phyloP scores from a whole-genome alignment of 345 rosid species.

The Aegle marmelos region DNA sequence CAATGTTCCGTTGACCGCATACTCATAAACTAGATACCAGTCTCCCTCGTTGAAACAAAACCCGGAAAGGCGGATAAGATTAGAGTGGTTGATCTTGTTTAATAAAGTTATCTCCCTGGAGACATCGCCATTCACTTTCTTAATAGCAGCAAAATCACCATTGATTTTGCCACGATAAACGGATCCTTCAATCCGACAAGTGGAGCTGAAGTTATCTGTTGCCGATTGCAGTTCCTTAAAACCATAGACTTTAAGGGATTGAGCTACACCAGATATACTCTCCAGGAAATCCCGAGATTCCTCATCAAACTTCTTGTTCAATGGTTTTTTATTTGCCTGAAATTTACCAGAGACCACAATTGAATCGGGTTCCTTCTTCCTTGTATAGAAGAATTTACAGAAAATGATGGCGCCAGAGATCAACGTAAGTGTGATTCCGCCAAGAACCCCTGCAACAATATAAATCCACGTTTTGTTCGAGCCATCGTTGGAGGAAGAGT shows the following conservation, averaged over 20 bases:
- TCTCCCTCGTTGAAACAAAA: slow-evolving; percentile 58
- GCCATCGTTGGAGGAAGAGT: slow-evolving; percentile 19
- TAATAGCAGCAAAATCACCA: slow-evolving; percentile 73
- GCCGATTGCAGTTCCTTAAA: slow-evolving; percentile 60
- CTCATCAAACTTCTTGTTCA: slow-evolving; percentile 33
- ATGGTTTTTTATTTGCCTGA: slow-evolving; percentile 32
- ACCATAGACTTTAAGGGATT: slow-evolving; percentile 55
- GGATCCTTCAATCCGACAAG: slow-evolving; percentile 47
- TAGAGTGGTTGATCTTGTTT: slow-evolving; percentile 65
- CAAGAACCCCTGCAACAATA: slow-evolving; percentile 41
- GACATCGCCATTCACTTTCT: slow-evolving; percentile 68
- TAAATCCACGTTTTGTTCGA: slow-evolving; percentile 56
- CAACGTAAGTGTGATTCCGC: slow-evolving; percentile 35
- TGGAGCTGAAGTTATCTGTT: slow-evolving; percentile 60
- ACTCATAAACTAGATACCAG: slow-evolving; percentile 79
- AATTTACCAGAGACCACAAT: slow-evolving; percentile 25
- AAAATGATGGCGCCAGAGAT: slow-evolving; percentile 27
- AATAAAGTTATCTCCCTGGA: slow-evolving; percentile 58
- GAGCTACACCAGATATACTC: slow-evolving; percentile 46
- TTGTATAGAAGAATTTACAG: slow-evolving; percentile 25
- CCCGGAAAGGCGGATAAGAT: slow-evolving; percentile 69
- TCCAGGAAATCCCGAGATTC: slow-evolving; percentile 40
- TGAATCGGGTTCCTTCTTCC: slow-evolving; percentile 26
- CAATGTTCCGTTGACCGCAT: slow-evolving; percentile 62
- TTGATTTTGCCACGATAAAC: slow-evolving; percentile 61